These are phyloP conservation scores for Nakazawaea ambrosiae DNA, from an alignment of 805 yeast genomes.

Conservation along the genomic window DNA sequence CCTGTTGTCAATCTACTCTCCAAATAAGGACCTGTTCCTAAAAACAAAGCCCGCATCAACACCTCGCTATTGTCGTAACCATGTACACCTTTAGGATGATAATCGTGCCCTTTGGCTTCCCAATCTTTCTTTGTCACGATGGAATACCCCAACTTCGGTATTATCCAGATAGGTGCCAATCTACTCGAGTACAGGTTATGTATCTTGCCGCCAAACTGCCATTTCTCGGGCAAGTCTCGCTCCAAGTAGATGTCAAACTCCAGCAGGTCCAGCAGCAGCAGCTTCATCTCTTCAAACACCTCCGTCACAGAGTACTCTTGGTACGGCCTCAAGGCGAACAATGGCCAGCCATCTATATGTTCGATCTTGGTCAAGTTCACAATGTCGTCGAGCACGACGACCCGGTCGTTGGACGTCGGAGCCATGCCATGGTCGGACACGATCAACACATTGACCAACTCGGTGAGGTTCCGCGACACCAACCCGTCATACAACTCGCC, in stretches of 20 bases:
- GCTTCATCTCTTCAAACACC: slow-evolving; percentile 35
- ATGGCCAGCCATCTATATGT: slow-evolving; percentile 80
- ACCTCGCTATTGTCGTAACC: slow-evolving; percentile 77
- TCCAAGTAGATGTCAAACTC: slow-evolving; percentile 40
- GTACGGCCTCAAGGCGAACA: slow-evolving; percentile 65
- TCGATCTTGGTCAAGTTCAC: slow-evolving; percentile 48
- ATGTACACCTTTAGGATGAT: slow-evolving; percentile 70
- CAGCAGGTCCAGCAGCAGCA: slow-evolving; percentile 23
- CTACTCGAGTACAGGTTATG: slow-evolving; percentile 42
- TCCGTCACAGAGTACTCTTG: slow-evolving; percentile 31
- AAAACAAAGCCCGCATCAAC: slow-evolving; percentile 76
- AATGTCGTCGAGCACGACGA: slow-evolving; percentile 68
- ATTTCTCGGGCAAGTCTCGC: slow-evolving; percentile 47
- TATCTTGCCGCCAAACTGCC: slow-evolving; percentile 46
- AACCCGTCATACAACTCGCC: slow-evolving; percentile 42
- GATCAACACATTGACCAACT: slow-evolving; percentile 65
- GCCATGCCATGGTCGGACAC: slow-evolving; percentile 96
- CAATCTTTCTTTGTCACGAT: slow-evolving; percentile 55
- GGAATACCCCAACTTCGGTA: slow-evolving; percentile 79
- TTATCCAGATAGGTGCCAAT: slow-evolving; percentile 78
- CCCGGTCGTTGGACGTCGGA: slow-evolving; percentile 65
- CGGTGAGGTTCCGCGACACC: slow-evolving; percentile 44
- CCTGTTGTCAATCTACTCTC: slow-evolving; percentile 26
- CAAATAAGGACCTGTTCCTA: slow-evolving; percentile 80
- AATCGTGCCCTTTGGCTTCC: slow-evolving; percentile 39